Base-by-base conservation (phyloP, 2,329 filamentous ascomycete species). In the Volutella citrinella region DNA sequence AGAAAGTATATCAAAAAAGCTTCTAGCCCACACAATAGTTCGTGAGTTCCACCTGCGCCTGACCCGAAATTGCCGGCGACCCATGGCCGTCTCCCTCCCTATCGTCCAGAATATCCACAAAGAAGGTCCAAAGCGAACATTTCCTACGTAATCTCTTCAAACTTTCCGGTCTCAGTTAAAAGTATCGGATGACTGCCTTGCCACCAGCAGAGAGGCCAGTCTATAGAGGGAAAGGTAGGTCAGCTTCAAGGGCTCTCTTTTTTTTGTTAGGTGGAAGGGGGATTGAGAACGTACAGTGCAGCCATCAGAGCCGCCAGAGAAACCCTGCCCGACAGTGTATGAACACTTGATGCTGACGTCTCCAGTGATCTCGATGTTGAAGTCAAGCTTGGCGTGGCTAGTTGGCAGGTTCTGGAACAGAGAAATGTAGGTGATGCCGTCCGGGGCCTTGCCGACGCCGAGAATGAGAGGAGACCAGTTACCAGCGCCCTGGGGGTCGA, bases 381-480 rank as follows among this genome's bases (percentile, higher is more conserved):
- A 95, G 61, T 89, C 74, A 23, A 95, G 80, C 42, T 69, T 63
- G 22, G 78, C 80, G 13, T 63, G 59, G 51, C 79, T 87, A 36
- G 86, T 94, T 6, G 89, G 88, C 42, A 66, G 56, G 70, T 97
- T 96, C 59, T 82, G 80, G 74, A 91, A 88, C 61, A 96, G 78
- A 30, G 87, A 88, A 40, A 95, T 68, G 70, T 79, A 97, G 25
- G 84, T 93, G 43, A 64, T 67, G 56, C 84, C 80, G 52, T 73
- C 52, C 11, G 55, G 61, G 58, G 73, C 77, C 63, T 79, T 77
- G 43, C 90, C 88, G 41, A 89, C 82, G 60, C 91, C 91, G 33
- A 95, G 69, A 68, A 90, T 91, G 52, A 88, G 68, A 19, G 93
- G 90, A 29, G 93, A 83, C 75, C 77, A 95, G 78, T 98, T 96